A percentile compares a stretch with the other conserved stretches of the same genome.
These are phyloP conservation scores for Paratinospora sagittata DNA, from an alignment of 164 flowering plant species.

Conservation along the genomic window DNA sequence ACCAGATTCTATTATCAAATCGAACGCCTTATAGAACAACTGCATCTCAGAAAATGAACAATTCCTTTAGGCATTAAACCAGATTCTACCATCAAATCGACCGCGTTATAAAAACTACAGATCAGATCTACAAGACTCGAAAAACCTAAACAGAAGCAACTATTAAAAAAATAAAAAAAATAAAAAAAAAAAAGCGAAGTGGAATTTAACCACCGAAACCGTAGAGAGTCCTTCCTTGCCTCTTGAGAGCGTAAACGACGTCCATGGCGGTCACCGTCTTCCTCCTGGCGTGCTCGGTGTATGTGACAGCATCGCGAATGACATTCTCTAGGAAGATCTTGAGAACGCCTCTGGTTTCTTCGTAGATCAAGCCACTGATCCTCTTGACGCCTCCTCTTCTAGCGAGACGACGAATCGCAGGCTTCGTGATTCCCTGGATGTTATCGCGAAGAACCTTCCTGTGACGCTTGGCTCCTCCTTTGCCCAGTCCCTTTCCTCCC, in stretches of 20 bases:
- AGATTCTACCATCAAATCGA: too few species aligned
- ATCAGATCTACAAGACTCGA: not conserved
- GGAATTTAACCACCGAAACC: conserved; percentile 5
- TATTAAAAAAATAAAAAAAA: not conserved
- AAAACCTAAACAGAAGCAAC: not conserved
- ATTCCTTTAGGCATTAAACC: too few species aligned
- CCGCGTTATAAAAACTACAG: too few species aligned
- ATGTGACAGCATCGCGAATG: conserved; percentile 45
- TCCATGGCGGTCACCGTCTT: conserved; percentile 49
- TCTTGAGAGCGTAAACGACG: conserved; percentile 13
- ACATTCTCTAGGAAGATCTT: conserved; percentile 52
- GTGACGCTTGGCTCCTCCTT: conserved; percentile 53
- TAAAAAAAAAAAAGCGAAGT: too few species aligned
- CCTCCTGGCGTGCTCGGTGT: conserved; percentile 49
- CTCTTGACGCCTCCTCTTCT: conserved; percentile 55
- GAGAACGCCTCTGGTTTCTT: conserved; percentile 44
- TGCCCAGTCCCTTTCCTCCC: conserved; percentile 52
- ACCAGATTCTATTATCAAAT: not conserved
- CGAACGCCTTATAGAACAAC: not conserved
- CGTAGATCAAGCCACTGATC: conserved; percentile 47
- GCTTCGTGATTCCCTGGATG: conserved; percentile 49
- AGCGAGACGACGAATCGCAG: conserved; percentile 44
- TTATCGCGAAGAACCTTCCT: conserved; percentile 45
- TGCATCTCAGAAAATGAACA: too few species aligned
- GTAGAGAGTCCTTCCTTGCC: conserved; percentile 1